These are phyloP conservation scores for Coniosporium apollinis DNA, from an alignment of 495 filamentous ascomycete genomes.

Conservation along the genomic window DNA sequence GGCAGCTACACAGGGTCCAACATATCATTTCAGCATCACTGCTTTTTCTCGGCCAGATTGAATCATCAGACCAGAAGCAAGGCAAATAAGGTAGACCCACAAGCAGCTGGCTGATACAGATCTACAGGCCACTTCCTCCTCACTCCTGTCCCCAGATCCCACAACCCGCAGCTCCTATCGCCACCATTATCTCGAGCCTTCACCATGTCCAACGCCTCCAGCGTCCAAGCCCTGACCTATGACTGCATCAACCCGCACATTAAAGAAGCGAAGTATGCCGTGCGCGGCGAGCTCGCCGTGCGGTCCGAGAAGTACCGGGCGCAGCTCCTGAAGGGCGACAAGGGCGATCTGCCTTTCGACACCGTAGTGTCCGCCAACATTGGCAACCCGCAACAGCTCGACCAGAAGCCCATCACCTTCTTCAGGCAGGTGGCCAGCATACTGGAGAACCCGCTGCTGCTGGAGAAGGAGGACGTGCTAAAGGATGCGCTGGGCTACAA, in stretches of 20 bases:
- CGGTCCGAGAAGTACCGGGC: conserved; percentile 79
- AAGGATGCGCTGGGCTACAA: conserved; percentile 58
- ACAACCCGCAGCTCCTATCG: no score
- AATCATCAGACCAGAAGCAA: no score
- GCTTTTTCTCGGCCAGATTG: no score
- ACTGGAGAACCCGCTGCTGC: conserved; percentile 70
- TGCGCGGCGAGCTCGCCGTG: conserved; percentile 85
- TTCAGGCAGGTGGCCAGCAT: conserved; percentile 94
- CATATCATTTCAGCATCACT: no score
- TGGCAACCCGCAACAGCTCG: conserved; percentile 95
- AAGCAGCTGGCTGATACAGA: no score
- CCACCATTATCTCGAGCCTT: no score
- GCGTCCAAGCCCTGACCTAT: conserved; percentile 47
- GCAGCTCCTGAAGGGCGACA: conserved; percentile 36
- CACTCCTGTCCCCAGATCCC: no score
- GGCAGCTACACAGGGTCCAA: no score
- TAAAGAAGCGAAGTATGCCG: conserved; percentile 78
- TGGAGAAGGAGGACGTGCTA: conserved; percentile 59
- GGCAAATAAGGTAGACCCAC: no score
- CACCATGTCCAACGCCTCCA: conserved; percentile 39
- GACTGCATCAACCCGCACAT: conserved; percentile 87
- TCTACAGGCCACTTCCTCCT: no score
- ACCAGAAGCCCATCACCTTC: conserved; percentile 97
- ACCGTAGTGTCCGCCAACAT: conserved; percentile 93
- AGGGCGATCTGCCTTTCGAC: conserved; percentile 63